Evolutionary conservation across 306 rosid genomes (phyloP).

Genomic region (Rosa chinensis): DNA sequence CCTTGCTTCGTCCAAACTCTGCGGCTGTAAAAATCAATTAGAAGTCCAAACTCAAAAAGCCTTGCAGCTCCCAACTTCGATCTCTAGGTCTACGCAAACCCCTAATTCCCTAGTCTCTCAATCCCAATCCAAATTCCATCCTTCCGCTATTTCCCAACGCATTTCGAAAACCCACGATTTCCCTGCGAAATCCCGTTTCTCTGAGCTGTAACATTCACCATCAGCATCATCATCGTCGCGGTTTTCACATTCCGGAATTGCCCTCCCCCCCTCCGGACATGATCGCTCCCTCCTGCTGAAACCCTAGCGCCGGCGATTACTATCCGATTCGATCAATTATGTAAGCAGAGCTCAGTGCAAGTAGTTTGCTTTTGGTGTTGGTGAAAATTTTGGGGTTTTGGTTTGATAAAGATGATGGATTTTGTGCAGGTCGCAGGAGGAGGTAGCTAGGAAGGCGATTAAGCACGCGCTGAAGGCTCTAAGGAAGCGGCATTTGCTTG

Average conservation of each 20-base stretch:
- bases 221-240: background rate
- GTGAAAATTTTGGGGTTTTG: background rate
- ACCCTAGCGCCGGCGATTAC: constrained; percentile 24
- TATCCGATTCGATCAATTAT: constrained; percentile 19
- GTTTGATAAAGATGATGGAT: background rate
- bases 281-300: background rate
- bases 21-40: no score
- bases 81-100: background rate
- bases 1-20: no score
- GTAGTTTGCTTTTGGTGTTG: background rate
- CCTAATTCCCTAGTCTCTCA: background rate
- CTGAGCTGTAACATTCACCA: background rate
- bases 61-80: background rate
- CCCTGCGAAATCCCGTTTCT: background rate
- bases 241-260: background rate
- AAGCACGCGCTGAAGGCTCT: constrained; percentile 79
- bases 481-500: constrained; percentile 80
- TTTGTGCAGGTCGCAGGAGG: constrained; percentile 47
- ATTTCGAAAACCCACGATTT: no score
- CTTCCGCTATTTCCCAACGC: background rate
- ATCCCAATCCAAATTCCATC: background rate
- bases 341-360: constrained; percentile 21
- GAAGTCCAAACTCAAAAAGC: no score
- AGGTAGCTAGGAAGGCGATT: constrained; percentile 58
- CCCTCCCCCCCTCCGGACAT: background rate